Evolutionary conservation across 306 rosid genomes (phyloP).

Genomic region (Medicago arabica): DNA sequence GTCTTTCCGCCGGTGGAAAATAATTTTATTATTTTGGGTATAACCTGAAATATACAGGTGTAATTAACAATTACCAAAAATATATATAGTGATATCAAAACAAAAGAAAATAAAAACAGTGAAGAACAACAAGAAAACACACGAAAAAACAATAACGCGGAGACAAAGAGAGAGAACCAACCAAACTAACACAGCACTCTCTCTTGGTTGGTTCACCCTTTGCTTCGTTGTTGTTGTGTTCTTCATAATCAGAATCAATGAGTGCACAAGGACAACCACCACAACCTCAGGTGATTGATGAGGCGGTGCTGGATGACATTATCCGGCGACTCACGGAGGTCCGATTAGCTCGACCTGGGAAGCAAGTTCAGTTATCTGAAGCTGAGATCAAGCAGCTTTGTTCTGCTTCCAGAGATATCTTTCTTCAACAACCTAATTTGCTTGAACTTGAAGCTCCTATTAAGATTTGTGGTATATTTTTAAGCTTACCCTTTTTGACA

Average conservation of each 20-base stretch:
- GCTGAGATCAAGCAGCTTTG: constrained; percentile 95
- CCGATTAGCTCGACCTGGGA: constrained; percentile 79
- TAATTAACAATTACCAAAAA: not conserved
- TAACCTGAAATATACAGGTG: no score
- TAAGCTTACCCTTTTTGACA: not conserved
- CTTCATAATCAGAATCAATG: constrained; percentile 40
- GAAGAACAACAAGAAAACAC: not conserved
- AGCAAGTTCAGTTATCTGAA: constrained; percentile 92
- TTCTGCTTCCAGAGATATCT: constrained; percentile 75
- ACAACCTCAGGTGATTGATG: constrained; percentile 53
- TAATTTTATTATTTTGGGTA: no score
- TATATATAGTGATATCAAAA: not conserved
- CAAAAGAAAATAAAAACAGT: not conserved
- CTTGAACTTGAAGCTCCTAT: constrained; percentile 97
- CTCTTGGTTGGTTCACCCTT: constrained; percentile 49
- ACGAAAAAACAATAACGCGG: constrained; percentile 3
- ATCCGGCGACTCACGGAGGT: constrained; percentile 85
- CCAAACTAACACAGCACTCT: not conserved
- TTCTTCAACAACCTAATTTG: constrained; percentile 80
- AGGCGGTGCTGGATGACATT: constrained; percentile 82
- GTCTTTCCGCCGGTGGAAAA: no score
- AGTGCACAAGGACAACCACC: constrained; percentile 54
- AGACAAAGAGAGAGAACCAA: constrained; percentile 29
- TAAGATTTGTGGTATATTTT: constrained; percentile 82
- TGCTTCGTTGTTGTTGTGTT: not conserved